Percentiles rank a stretch among this genome's conserved stretches.
Conservation (phyloP, 1,284 basidiomycete genomes). For the Rhizopogon hawkerae region DNA sequence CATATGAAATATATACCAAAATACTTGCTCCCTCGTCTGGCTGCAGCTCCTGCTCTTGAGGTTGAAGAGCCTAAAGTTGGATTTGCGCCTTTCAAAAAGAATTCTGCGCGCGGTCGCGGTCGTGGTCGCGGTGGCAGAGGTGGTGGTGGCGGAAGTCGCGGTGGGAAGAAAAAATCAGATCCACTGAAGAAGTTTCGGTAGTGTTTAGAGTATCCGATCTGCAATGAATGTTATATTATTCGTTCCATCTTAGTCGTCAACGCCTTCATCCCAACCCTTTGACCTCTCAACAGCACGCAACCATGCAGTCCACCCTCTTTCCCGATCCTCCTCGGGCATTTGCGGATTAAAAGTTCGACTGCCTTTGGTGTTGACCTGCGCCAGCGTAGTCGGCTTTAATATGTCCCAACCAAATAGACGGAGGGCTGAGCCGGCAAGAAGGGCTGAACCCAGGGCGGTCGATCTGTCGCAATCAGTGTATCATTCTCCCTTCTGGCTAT, state of each 20-base stretch:
- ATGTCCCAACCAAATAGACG: constrained; percentile 94
- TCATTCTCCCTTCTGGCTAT: background rate
- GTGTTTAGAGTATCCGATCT: constrained; percentile 12
- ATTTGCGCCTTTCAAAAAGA: constrained; percentile 70
- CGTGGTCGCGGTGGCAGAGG: constrained; percentile 39
- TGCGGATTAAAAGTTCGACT: constrained; percentile 64
- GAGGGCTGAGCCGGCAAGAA: constrained; percentile 89
- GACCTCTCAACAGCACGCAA: constrained; percentile 77
- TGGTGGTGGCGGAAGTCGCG: constrained; percentile 33
- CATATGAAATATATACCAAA: constrained; percentile 96
- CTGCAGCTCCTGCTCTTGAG: constrained; percentile 41
- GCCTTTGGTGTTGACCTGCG: constrained; percentile 83
- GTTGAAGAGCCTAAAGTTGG: constrained; percentile 29
- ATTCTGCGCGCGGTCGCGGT: constrained; percentile 39
- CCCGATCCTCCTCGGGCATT: constrained; percentile 46
- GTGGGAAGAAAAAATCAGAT: constrained; percentile 61
- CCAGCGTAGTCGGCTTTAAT: constrained; percentile 76
- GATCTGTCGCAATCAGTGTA: constrained; percentile 42
- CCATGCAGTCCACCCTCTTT: constrained; percentile 70
- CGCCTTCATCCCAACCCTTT: constrained; percentile 67
- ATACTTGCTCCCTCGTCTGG: constrained; percentile 85
- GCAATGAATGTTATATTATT: background rate
- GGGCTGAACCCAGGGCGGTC: constrained; percentile 92
- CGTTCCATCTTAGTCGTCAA: constrained; percentile 29
- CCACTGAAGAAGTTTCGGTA: constrained; percentile 68